A percentile compares a stretch with the other conserved stretches of the same genome.
Evolutionary conservation across 768 basidiomycete genomes (phyloP).

Genomic region (Tulasnella sp.): DNA sequence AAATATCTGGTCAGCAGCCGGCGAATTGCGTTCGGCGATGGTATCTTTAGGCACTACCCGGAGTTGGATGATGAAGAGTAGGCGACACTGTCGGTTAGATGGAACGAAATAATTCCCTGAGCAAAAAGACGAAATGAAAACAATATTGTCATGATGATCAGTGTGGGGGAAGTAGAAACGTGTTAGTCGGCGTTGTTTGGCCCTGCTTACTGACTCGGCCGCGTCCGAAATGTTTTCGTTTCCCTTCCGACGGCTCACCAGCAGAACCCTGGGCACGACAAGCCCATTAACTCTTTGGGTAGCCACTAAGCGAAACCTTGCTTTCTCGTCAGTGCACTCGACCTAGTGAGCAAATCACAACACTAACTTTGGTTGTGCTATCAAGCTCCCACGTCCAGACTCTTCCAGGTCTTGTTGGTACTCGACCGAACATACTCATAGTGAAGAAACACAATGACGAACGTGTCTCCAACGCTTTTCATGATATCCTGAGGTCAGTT

Average conservation of each 20-base stretch:
- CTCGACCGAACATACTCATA: constrained; percentile 22
- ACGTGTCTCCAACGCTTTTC: constrained; percentile 19
- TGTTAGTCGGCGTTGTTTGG: no score
- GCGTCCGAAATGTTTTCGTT: background rate
- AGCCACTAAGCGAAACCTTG: background rate
- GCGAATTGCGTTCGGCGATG: constrained; percentile 25
- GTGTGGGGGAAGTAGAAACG: no score
- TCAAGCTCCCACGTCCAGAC: no score
- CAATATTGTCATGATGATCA: no score
- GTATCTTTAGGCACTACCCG: constrained; percentile 30
- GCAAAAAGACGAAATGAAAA: background rate
- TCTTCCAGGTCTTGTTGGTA: background rate
- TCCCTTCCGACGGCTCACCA: background rate
- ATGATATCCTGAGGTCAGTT: constrained; percentile 2
- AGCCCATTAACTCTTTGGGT: background rate
- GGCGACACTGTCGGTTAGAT: background rate
- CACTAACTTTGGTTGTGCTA: no score
- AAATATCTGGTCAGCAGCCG: constrained; percentile 29
- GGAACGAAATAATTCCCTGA: background rate
- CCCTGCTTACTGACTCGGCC: no score
- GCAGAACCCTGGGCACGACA: background rate
- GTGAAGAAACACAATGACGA: constrained; percentile 28
- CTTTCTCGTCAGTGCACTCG: no score
- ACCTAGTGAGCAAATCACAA: no score
- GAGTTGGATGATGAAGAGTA: constrained; percentile 30